Evolutionary conservation across 2,329 filamentous ascomycete species (phyloP).

Genomic region (Chaetomium strumarium): DNA sequence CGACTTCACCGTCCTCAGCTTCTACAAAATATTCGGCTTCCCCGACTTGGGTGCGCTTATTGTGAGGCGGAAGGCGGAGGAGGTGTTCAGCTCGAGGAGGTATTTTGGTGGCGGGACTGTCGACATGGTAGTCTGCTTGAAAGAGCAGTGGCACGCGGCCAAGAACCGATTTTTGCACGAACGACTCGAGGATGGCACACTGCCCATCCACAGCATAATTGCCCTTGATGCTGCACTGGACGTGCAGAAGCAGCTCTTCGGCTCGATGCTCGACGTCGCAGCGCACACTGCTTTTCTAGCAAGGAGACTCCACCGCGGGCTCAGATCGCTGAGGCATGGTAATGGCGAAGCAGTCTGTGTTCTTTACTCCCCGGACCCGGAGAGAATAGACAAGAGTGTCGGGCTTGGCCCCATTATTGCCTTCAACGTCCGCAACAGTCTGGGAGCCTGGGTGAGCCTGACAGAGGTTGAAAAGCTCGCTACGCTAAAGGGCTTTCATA

Average conservation of each 20-base stretch:
- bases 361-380: constrained; percentile 50
- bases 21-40: constrained; percentile 98
- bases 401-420: constrained; percentile 69
- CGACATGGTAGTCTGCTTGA: constrained; percentile 75
- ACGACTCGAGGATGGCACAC: constrained; percentile 80
- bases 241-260: constrained; percentile 63
- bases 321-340: constrained; percentile 58
- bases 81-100: constrained; percentile 57
- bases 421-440: constrained; percentile 70
- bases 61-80: constrained; percentile 64
- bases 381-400: constrained; percentile 26
- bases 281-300: constrained; percentile 65
- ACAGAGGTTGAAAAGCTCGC: constrained; percentile 84
- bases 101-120: constrained; percentile 97
- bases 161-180: constrained; percentile 72
- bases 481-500: constrained; percentile 68
- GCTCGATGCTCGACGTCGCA: constrained; percentile 62
- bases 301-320: constrained; percentile 49
- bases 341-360: constrained; percentile 62
- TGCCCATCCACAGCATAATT: constrained; percentile 85
- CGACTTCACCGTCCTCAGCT: constrained; percentile 81
- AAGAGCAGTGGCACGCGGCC: constrained; percentile 74
- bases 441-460: constrained; percentile 71
- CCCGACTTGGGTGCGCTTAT: constrained; percentile 84
- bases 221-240: constrained; percentile 71